Conservation (phyloP, 2,329 filamentous ascomycete species). For the Whalleya microplaca region DNA sequence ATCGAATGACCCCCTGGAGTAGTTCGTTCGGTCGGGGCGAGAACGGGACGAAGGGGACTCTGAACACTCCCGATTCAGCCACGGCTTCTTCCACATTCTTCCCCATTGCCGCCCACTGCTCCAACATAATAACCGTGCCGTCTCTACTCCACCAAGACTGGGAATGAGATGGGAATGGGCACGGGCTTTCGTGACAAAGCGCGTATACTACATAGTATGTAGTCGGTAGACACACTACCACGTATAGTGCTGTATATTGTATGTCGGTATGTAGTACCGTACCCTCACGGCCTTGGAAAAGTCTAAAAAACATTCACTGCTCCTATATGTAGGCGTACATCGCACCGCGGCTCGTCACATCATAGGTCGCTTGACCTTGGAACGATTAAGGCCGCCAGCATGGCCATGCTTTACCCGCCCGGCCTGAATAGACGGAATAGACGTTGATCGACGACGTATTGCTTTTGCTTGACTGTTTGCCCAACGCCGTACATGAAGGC, state of each 20-base stretch:
- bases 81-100: conserved; percentile 29
- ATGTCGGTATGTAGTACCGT: neutral
- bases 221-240: too few relatives aligned
- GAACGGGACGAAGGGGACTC: conserved; percentile 31
- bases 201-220: too few relatives aligned
- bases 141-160: conserved; percentile 28
- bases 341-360: conserved; percentile 8
- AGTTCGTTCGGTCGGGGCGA: conserved; percentile 2
- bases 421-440: conserved; percentile 12
- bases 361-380: conserved; percentile 5
- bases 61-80: conserved; percentile 34
- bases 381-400: conserved; percentile 19
- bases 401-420: conserved; percentile 15
- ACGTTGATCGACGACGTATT: conserved; percentile 7
- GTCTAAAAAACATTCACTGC: conserved; percentile 15
- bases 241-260: neutral
- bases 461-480: conserved; percentile 10
- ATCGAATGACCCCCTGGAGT: too few relatives aligned
- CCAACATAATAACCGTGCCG: conserved; percentile 37
- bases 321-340: conserved; percentile 4
- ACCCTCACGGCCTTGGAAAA: conserved; percentile 12
- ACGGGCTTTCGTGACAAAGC: neutral
- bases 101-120: conserved; percentile 15
- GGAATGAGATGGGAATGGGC: neutral
- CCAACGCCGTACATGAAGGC: conserved; percentile 6